Conservation (phyloP, 768 basidiomycete genomes). For the Lentinula lateritia region DNA sequence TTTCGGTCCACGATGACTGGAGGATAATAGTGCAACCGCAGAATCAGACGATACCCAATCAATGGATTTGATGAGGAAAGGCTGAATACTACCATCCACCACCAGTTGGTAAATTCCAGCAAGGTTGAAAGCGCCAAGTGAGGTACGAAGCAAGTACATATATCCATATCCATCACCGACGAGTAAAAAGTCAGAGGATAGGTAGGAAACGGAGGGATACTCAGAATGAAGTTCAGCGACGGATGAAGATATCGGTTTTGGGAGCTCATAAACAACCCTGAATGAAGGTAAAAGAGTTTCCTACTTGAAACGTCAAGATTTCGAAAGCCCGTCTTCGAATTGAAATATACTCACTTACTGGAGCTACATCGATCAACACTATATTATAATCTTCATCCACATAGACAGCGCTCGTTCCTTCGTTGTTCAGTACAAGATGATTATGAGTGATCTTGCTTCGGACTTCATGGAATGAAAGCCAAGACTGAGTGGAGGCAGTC, state of each 20-base stretch:
- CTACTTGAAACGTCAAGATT: constrained; percentile 35
- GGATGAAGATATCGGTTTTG: constrained; percentile 41
- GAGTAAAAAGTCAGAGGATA: constrained; percentile 42
- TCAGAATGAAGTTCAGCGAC: constrained; percentile 45
- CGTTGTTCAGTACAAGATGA: constrained; percentile 53
- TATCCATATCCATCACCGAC: constrained; percentile 69
- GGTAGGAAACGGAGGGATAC: constrained; percentile 68
- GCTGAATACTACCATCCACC: constrained; percentile 23
- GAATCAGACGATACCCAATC: constrained; percentile 27
- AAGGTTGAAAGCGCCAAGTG: constrained; percentile 33
- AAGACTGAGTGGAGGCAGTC: constrained; percentile 52
- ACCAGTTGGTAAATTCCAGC: constrained; percentile 51
- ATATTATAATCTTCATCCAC: constrained; percentile 62
- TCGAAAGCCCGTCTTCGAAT: constrained; percentile 5
- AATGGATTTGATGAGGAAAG: constrained; percentile 36
- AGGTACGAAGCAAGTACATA: constrained; percentile 53
- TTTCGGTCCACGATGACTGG: constrained; percentile 36
- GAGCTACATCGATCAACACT: constrained; percentile 48
- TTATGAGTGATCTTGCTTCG: constrained; percentile 83
- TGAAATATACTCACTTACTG: constrained; percentile 39
- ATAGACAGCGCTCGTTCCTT: constrained; percentile 51
- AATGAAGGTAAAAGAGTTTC: constrained; percentile 45
- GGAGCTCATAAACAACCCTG: constrained; percentile 53
- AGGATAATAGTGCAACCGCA: constrained; percentile 52
- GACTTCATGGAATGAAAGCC: constrained; percentile 75